Evolutionary conservation across 768 basidiomycete genomes (phyloP), one percentile per base, ranked within the genome.

Genomic region (Leccinellum rugosiceps): DNA sequence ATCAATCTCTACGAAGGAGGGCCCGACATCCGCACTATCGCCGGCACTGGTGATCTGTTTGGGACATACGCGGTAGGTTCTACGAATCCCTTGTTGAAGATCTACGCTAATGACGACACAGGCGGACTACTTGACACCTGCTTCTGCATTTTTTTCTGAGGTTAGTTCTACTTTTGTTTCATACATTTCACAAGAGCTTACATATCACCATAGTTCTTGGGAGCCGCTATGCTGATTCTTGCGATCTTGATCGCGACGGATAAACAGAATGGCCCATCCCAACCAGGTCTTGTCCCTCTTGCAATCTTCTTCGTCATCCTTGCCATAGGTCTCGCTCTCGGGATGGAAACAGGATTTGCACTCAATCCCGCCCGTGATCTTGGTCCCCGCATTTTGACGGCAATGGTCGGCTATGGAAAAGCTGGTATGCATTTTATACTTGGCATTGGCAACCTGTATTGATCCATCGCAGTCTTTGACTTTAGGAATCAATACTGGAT

Each of bases 351-450:
- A 5, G 84, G 80, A 47, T 85, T 77, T 60, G 83, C 86, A 5
- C 72, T 88, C 52, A 88, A 88, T 62, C 87, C 87, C 41, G 85
- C 87, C 31, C 83, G 88, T 64, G 87, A 89, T 71, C 72, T 89
- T 28, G 87, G 88, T 6, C 87, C 87, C 2, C 78, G 87, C 9
- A 62, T 89, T 32, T 68, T 88, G 65, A 87, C 85, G 1, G 79
- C 86, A 6, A 87, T 88, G 83, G 86, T 79, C 7, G 88, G 87
- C n/a, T 90, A 87, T 62, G 87, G 87, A 21, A 71, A 10, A 46
- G 68, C 58, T 35, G 69, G 65, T 75, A 77, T 41, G 83, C 79
- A 15, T 81, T 74, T 50, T 25, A 10, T 48, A 10, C 44, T 13
- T 34, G 23, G 19, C 21, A 32, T 30, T 14, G 6, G 38, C 17